A percentile compares a stretch with the other conserved stretches of the same genome.
These are phyloP conservation scores for Serendipita sp. DNA, from an alignment of 768 basidiomycete genomes.

Conservation along the genomic window DNA sequence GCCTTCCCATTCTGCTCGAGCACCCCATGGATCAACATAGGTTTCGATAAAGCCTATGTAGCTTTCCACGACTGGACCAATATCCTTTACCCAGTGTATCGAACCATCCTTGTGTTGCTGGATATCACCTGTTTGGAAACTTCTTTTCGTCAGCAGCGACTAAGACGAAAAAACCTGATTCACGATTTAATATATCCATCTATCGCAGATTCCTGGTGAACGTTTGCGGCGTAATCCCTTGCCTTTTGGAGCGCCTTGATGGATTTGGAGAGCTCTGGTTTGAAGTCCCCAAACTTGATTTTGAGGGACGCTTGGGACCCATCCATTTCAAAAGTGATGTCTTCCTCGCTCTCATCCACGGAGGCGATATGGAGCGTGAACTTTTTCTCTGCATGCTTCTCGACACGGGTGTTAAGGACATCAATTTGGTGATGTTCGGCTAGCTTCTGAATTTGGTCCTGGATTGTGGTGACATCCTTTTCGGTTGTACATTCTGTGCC, in stretches of 20 bases:
- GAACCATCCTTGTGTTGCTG: slow-evolving; percentile 66
- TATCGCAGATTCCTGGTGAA: slow-evolving; percentile 56
- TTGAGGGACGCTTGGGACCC: slow-evolving; percentile 33
- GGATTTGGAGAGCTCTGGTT: slow-evolving; percentile 35
- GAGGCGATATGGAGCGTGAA: slow-evolving; percentile 69
- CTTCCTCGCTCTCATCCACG: slow-evolving; percentile 20
- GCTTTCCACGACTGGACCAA: slow-evolving; percentile 74
- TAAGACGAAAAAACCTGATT: slow-evolving; percentile 11
- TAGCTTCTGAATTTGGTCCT: slow-evolving; percentile 25
- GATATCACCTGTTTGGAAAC: slow-evolving; percentile 65
- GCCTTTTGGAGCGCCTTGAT: slow-evolving; percentile 50
- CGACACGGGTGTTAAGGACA: slow-evolving; percentile 65
- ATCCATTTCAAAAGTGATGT: slow-evolving; percentile 25
- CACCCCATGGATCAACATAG: slow-evolving; percentile 78
- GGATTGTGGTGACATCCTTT: slow-evolving; percentile 60
- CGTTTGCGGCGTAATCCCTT: slow-evolving; percentile 54
- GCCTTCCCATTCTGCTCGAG: slow-evolving; percentile 88
- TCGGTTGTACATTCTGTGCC: slow-evolving; percentile 49
- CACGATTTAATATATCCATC: slow-evolving; percentile 66
- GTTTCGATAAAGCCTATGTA: slow-evolving; percentile 81
- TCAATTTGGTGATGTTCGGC: slow-evolving; percentile 64
- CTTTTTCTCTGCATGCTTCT: slow-evolving; percentile 43
- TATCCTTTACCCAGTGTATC: slow-evolving; percentile 68
- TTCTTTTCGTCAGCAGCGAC: slow-evolving; percentile 14
- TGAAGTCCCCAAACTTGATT: slow-evolving; percentile 64